Evolutionary conservation across 2,329 filamentous ascomycete species (phyloP), one percentile per base, ranked within the genome.

Genomic region (Amesomyces nigricolor): DNA sequence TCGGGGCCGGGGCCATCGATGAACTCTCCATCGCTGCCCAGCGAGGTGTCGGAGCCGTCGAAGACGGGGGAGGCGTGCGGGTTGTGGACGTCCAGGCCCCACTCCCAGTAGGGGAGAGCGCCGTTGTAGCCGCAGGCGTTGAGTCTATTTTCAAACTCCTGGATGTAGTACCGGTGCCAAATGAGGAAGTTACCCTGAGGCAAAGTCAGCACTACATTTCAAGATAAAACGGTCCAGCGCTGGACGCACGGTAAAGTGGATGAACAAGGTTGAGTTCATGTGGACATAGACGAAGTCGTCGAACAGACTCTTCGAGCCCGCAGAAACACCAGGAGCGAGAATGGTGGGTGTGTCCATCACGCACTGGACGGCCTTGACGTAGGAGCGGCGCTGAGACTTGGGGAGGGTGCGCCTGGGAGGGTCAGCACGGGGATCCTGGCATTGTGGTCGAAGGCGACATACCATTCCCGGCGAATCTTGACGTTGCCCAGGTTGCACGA

Each of bases 71-170:
- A 65, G 35, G 53, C 51, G 17, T 57, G 55, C 5, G 60, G 63
- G 14, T 55, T 53, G 11, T 62, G 55, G 14, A 60, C 47, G 35
- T 64, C 61, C 29, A 47, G 52, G 29, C 60, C 61, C 58, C 58
- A 63, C 26, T 62, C 61, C 63, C 63, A 64, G 58, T 64, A 64
- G 11, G 62, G 61, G 4, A 61, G 55, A 42, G 54, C 46, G 14
- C 54, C 60, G 10, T 51, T 58, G 54, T 62, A 64, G 45, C 62
- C 62, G 50, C 62, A 64, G 22, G 58, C 55, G 17, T 59, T 53
- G 11, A 64, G 60, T 52, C 44, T 47, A 29, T 47, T n/a, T 54
- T 64, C 62, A 42, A 60, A 63, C 37, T 44, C 26, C 40, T 61
- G 53, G 32, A 63, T 47, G 50, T 55, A 63, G 35, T 56, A 58